Percentiles rank a stretch among this genome's conserved stretches.
These are phyloP conservation scores for Hortiboletus flavorubellus DNA, from an alignment of 768 basidiomycete species.

Conservation along the genomic window DNA sequence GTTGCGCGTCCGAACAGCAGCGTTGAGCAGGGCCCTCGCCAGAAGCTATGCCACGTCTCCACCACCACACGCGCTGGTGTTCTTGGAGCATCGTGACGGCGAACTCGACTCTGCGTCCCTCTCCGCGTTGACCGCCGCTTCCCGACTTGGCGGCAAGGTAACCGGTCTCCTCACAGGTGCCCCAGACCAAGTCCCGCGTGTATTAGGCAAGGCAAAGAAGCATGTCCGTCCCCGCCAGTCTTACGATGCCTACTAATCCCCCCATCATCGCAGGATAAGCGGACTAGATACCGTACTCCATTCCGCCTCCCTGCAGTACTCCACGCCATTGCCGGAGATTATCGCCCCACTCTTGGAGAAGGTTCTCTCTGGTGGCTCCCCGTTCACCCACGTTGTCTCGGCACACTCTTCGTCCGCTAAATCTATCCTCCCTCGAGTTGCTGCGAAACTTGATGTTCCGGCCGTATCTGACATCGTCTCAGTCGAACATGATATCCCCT, in stretches of 20 bases:
- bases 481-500: constrained; percentile 65
- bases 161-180: constrained; percentile 75
- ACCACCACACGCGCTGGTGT: constrained; percentile 77
- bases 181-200: constrained; percentile 58
- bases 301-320: constrained; percentile 67
- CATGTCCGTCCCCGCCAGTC: constrained; percentile 32
- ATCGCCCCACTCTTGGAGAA: constrained; percentile 81
- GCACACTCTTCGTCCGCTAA: constrained; percentile 91
- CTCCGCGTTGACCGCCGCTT: constrained; percentile 89
- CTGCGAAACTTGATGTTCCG: constrained; percentile 84
- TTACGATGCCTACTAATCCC: constrained; percentile 4
- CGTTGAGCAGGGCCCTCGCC: constrained; percentile 31
- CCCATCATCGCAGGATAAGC: constrained; percentile 46
- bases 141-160: constrained; percentile 80
- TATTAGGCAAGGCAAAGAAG: constrained; percentile 81
- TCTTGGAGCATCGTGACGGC: constrained; percentile 83
- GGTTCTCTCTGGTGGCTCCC: constrained; percentile 56
- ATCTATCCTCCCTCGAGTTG: constrained; percentile 88
- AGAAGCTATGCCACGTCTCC: constrained; percentile 54
- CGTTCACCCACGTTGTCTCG: constrained; percentile 89
- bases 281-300: constrained; percentile 67
- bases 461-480: constrained; percentile 90
- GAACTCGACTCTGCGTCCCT: constrained; percentile 80
- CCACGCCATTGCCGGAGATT: constrained; percentile 67
- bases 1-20: constrained; percentile 19